Percentiles rank a stretch among this genome's conserved stretches.
These are phyloP conservation scores for Vararia minispora DNA, from an alignment of 768 basidiomycete species.

Conservation along the genomic window DNA sequence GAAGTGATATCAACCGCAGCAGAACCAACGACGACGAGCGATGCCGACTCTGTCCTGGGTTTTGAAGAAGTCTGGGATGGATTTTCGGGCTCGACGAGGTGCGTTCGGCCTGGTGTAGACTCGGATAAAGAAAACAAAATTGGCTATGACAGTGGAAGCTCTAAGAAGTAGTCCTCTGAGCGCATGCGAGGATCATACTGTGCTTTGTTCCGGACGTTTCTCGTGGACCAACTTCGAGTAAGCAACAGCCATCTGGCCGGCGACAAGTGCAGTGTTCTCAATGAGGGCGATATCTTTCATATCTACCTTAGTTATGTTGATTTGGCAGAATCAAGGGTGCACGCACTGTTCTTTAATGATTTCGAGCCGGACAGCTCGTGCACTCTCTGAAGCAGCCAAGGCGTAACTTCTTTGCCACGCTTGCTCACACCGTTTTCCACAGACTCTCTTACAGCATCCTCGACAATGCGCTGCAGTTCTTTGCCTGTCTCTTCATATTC, in stretches of 20 bases:
- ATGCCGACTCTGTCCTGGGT: constrained; percentile 22
- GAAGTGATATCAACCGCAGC: constrained; percentile 87
- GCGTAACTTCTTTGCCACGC: constrained; percentile 85
- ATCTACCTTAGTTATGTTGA: background rate
- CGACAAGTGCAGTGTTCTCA: constrained; percentile 76
- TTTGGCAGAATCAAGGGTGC: background rate
- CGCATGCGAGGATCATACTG: too few species aligned
- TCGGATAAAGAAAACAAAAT: background rate
- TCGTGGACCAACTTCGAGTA: constrained; percentile 41
- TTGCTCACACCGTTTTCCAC: constrained; percentile 69
- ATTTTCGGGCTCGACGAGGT: too few species aligned
- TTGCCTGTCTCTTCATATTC: constrained; percentile 58
- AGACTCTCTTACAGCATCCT: constrained; percentile 77
- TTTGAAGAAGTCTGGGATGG: too few species aligned
- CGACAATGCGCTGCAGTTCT: constrained; percentile 63
- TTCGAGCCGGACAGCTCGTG: constrained; percentile 67
- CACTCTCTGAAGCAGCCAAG: constrained; percentile 84
- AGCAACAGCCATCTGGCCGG: constrained; percentile 68
- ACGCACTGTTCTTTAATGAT: constrained; percentile 63
- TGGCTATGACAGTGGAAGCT: background rate
- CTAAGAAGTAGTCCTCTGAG: background rate
- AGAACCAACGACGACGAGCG: constrained; percentile 69
- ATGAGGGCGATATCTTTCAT: constrained; percentile 75
- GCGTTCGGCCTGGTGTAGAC: background rate
- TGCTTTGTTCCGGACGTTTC: constrained; percentile 1